These are phyloP conservation scores for Euphorbia celastroides DNA, from an alignment of 441 rosid genomes.

Conservation along the genomic window DNA sequence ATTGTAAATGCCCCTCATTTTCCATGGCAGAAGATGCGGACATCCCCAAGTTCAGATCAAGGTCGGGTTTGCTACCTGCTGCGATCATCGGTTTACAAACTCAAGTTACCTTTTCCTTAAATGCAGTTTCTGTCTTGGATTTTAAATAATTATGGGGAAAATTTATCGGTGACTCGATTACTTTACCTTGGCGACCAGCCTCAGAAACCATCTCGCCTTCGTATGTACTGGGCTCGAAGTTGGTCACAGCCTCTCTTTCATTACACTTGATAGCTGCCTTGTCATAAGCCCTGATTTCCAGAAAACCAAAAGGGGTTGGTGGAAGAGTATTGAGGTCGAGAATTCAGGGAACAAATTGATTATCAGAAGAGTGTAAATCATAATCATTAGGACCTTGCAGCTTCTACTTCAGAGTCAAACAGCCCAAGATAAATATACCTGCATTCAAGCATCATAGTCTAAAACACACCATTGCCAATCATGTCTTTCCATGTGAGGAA, in stretches of 20 bases:
- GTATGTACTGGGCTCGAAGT: slow-evolving; percentile 69
- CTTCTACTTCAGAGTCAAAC: slow-evolving; percentile 82
- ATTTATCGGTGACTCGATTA: not conserved
- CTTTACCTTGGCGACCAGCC: slow-evolving; percentile 49
- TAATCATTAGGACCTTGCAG: slow-evolving; percentile 88
- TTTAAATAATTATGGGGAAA: not conserved
- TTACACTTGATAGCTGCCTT: slow-evolving; percentile 82
- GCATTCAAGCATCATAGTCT: slow-evolving; percentile 53
- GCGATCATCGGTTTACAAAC: slow-evolving; percentile 1
- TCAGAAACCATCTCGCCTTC: slow-evolving; percentile 49
- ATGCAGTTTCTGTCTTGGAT: not conserved
- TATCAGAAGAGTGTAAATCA: slow-evolving; percentile 50
- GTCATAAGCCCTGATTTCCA: slow-evolving; percentile 88
- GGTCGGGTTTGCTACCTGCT: slow-evolving; percentile 49
- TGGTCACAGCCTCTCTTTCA: slow-evolving; percentile 85
- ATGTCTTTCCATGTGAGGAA: slow-evolving; percentile 25
- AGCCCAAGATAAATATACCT: slow-evolving; percentile 95
- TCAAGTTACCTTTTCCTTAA: not conserved
- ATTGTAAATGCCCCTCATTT: slow-evolving; percentile 36
- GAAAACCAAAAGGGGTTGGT: slow-evolving; percentile 51
- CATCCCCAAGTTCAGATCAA: slow-evolving; percentile 78
- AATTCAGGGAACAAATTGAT: slow-evolving; percentile 44
- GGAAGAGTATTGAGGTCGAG: slow-evolving; percentile 37
- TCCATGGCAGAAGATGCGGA: slow-evolving; percentile 48
- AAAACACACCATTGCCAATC: slow-evolving; percentile 43